Evolutionary conservation across 2,329 filamentous ascomycete genomes (phyloP).

Genomic region (Talaromyces atroroseus): DNA sequence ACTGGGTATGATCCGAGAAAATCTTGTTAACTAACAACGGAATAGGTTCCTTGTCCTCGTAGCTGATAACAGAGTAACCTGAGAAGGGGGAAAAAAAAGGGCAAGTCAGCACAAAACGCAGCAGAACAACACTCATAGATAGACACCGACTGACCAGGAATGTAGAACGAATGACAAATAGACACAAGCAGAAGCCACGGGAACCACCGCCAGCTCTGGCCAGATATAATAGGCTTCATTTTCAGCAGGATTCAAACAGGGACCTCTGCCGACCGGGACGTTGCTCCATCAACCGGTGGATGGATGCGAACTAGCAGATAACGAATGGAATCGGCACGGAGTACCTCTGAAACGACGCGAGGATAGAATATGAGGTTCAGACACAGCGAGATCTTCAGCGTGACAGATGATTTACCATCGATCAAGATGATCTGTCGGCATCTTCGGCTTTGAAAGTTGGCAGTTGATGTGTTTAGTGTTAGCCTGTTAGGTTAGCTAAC

Average conservation of each 20-base stretch:
- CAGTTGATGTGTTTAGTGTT: not conserved
- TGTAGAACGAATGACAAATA: constrained; percentile 67
- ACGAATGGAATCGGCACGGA: constrained; percentile 54
- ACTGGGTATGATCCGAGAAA: constrained; percentile 80
- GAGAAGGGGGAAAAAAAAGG: constrained; percentile 7
- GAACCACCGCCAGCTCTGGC: constrained; percentile 24
- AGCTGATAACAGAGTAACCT: constrained; percentile 81
- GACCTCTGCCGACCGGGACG: not conserved
- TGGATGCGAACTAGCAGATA: constrained; percentile 20
- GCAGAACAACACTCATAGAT: not conserved
- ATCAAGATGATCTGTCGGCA: constrained; percentile 1
- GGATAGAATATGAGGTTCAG: not conserved
- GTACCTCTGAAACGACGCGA: constrained; percentile 31
- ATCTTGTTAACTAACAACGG: constrained; percentile 89
- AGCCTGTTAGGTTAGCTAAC: not conserved
- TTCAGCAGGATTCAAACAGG: constrained; percentile 3
- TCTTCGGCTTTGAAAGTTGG: not conserved
- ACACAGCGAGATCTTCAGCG: not conserved
- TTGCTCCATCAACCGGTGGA: constrained; percentile 6
- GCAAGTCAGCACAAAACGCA: not conserved
- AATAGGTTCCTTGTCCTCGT: constrained; percentile 68
- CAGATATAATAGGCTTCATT: constrained; percentile 20
- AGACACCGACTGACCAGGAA: constrained; percentile 60
- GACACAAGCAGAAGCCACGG: constrained; percentile 36
- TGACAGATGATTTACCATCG: constrained; percentile 1